phyloP scores from a whole-genome alignment of 768 basidiomycete species.

The Boletus speciosus region DNA sequence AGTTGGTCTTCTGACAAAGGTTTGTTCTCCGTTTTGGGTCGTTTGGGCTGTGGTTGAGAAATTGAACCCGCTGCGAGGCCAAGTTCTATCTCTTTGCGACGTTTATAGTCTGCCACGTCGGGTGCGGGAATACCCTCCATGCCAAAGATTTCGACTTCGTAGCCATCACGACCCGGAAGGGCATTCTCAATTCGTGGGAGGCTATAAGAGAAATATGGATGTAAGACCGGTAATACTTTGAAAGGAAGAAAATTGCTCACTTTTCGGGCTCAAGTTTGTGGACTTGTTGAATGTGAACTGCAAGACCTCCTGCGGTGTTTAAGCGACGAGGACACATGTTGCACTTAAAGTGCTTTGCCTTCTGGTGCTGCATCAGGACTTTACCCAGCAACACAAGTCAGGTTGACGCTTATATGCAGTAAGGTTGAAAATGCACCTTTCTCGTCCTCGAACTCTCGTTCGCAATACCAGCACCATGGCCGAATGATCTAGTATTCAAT shows the following conservation, averaged over 20 bases:
- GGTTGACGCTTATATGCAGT: background rate
- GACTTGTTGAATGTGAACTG: constrained; percentile 97
- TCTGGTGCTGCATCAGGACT: constrained; percentile 99
- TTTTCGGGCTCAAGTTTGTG: constrained; percentile 97
- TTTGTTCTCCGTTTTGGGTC: constrained; percentile 76
- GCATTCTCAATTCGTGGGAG: constrained; percentile 94
- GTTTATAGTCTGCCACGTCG: constrained; percentile 93
- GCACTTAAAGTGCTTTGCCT: constrained; percentile 99
- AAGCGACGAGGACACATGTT: constrained; percentile 91
- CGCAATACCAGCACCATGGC: constrained; percentile 99
- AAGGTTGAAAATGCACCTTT: constrained; percentile 58
- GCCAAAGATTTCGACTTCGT: constrained; percentile 98
- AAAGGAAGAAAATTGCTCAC: constrained; percentile 21
- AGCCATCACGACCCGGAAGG: constrained; percentile 92
- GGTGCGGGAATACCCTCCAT: constrained; percentile 98
- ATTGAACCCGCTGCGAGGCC: constrained; percentile 81
- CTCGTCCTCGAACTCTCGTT: constrained; percentile 99
- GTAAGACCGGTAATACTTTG: constrained; percentile 7
- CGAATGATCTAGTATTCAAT: constrained; percentile 57
- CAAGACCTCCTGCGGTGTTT: constrained; percentile 96
- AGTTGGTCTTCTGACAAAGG: constrained; percentile 81
- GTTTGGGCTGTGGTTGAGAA: constrained; percentile 75
- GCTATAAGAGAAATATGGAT: constrained; percentile 32
- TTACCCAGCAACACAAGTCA: background rate
- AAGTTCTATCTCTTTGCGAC: constrained; percentile 90